These are phyloP conservation scores for Alternaria solani DNA, from an alignment of 2,329 filamentous ascomycete genomes.

Conservation along the genomic window DNA sequence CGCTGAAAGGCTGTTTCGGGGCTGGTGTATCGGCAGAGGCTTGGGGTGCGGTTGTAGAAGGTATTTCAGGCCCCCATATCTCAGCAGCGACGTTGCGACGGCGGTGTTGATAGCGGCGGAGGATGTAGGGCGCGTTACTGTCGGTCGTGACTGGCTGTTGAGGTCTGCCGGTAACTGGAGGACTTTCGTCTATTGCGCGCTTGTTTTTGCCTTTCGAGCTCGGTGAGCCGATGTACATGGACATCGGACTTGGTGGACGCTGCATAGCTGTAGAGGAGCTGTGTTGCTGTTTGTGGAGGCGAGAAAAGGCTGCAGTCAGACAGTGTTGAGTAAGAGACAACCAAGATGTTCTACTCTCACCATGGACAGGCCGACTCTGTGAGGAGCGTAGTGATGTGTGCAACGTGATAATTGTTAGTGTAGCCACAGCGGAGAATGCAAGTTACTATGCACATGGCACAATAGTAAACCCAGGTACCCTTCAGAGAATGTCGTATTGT, in stretches of 20 bases:
- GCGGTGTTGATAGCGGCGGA: constrained; percentile 34
- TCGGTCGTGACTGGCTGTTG: background rate
- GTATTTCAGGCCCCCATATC: constrained; percentile 28
- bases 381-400: background rate
- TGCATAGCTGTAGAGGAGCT: constrained; percentile 5
- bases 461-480: background rate
- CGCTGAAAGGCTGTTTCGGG: constrained; percentile 34
- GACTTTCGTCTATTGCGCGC: constrained; percentile 26
- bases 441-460: background rate
- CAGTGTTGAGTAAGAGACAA: background rate
- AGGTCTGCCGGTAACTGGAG: background rate
- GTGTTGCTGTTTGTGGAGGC: background rate
- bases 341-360: background rate
- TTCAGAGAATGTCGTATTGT: background rate
- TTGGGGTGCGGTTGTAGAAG: background rate
- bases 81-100: constrained; percentile 30
- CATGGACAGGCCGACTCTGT: background rate
- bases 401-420: background rate
- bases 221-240: constrained; percentile 10
- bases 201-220: constrained; percentile 28
- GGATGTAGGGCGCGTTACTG: constrained; percentile 19
- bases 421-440: background rate
- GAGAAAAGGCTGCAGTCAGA: background rate
- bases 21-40: background rate
- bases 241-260: constrained; percentile 11